Evolutionary conservation across 2,329 filamentous ascomycete genomes (phyloP).

Genomic region (Xylaria sp.): DNA sequence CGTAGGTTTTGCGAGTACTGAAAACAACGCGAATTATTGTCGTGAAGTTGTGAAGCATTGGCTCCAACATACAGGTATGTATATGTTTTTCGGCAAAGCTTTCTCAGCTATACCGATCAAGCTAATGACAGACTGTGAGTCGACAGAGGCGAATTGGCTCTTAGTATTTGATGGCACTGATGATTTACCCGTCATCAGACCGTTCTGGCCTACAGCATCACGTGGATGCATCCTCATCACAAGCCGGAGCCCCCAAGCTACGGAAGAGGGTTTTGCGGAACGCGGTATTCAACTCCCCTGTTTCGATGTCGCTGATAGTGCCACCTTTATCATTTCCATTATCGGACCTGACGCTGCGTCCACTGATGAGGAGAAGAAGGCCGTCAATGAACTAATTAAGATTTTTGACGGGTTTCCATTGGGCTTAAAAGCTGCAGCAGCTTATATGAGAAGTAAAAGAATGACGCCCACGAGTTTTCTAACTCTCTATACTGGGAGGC

Average conservation of each 20-base stretch:
- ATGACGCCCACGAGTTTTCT: background rate
- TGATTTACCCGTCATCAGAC: slow-evolving; percentile 2
- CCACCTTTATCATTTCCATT: slow-evolving; percentile 1
- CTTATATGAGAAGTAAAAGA: slow-evolving; percentile 3
- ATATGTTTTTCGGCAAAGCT: background rate
- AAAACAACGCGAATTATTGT: slow-evolving; percentile 3
- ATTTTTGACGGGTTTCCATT: background rate
- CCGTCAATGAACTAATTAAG: background rate
- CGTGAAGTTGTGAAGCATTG: slow-evolving; percentile 1
- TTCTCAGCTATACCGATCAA: background rate
- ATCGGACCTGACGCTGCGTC: background rate
- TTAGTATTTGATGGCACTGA: background rate
- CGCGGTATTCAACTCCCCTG: slow-evolving; percentile 2
- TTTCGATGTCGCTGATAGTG: background rate
- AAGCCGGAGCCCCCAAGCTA: slow-evolving; percentile 1
- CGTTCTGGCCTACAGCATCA: background rate
- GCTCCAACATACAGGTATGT: slow-evolving; percentile 2
- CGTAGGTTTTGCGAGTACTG: background rate
- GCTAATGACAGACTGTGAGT: slow-evolving; percentile 4
- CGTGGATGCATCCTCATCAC: background rate
- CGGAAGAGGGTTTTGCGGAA: background rate
- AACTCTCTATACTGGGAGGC: background rate
- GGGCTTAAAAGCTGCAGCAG: background rate
- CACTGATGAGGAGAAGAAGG: background rate
- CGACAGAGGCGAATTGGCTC: background rate